These are phyloP conservation scores for Cutaneotrichosporon mucoides DNA, from an alignment of 1,284 basidiomycete species.

Conservation along the genomic window DNA sequence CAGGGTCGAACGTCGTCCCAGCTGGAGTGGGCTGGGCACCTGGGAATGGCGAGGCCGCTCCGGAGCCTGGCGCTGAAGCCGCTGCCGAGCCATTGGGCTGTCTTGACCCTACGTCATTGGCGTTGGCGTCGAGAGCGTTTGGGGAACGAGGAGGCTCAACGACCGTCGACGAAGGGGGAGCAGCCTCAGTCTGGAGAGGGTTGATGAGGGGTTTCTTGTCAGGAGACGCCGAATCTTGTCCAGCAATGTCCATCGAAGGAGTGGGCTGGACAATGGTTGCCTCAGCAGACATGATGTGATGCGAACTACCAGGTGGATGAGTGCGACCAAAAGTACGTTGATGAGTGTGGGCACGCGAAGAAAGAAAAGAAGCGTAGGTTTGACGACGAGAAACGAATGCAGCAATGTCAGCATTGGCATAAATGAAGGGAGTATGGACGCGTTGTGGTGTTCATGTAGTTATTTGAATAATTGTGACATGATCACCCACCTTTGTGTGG, in stretches of 20 bases:
- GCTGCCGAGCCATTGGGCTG: too few relatives aligned
- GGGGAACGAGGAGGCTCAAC: slow-evolving; percentile 37
- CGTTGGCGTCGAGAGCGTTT: too few relatives aligned
- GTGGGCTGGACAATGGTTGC: slow-evolving; percentile 1
- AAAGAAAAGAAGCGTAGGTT: not conserved
- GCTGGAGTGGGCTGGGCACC: not conserved
- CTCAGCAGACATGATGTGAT: slow-evolving; percentile 12
- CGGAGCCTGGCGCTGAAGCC: too few relatives aligned
- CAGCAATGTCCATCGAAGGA: not conserved
- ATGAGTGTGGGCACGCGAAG: not conserved
- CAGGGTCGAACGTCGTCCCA: slow-evolving; percentile 17
- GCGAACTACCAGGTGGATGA: not conserved
- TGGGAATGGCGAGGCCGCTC: slow-evolving; percentile 5
- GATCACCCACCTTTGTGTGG: slow-evolving; percentile 15
- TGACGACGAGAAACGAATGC: not conserved
- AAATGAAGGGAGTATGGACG: not conserved
- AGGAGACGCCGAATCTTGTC: not conserved
- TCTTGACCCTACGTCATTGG: too few relatives aligned
- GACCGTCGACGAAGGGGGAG: slow-evolving; percentile 36
- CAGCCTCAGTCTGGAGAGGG: slow-evolving; percentile 26
- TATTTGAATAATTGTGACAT: slow-evolving; percentile 4
- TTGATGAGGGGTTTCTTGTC: slow-evolving; percentile 34
- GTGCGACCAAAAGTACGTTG: not conserved
- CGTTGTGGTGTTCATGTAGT: not conserved
- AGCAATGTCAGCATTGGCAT: slow-evolving; percentile 11